Conservation (phyloP, 202 grass and related monocot species). For the Digitaria exilis region DNA sequence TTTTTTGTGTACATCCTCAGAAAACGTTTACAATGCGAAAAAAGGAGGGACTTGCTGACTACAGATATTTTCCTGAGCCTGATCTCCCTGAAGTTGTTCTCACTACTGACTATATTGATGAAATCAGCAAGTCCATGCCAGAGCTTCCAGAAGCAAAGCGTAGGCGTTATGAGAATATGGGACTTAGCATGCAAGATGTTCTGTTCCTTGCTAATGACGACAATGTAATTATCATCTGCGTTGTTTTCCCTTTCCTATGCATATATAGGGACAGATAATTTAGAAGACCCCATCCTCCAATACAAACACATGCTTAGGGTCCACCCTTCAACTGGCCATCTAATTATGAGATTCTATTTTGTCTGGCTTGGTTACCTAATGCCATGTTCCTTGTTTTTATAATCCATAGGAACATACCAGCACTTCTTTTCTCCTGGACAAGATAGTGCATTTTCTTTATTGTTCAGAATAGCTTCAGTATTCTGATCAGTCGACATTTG, state of each 20-base stretch:
- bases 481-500: constrained; percentile 41
- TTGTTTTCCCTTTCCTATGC: constrained; percentile 23
- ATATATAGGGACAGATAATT: constrained; percentile 23
- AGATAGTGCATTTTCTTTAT: constrained; percentile 5
- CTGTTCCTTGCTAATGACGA: constrained; percentile 97
- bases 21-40: constrained; percentile 98
- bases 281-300: constrained; percentile 4
- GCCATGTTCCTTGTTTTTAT: not conserved
- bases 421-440: not conserved
- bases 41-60: constrained; percentile 95
- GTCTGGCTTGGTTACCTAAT: constrained; percentile 9
- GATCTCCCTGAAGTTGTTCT: constrained; percentile 95
- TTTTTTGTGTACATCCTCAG: constrained; percentile 48
- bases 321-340: not conserved
- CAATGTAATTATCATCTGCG: constrained; percentile 53
- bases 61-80: constrained; percentile 97
- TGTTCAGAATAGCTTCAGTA: constrained; percentile 9
- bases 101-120: constrained; percentile 63
- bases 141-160: constrained; percentile 96
- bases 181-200: constrained; percentile 93
- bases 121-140: constrained; percentile 73
- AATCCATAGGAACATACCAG: not conserved
- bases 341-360: constrained; percentile 25
- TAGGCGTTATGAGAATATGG: constrained; percentile 88
- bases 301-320: not conserved